Evolutionary conservation across 148 eudicot genomes (phyloP).

Genomic region (Rhododendron griersonianum): DNA sequence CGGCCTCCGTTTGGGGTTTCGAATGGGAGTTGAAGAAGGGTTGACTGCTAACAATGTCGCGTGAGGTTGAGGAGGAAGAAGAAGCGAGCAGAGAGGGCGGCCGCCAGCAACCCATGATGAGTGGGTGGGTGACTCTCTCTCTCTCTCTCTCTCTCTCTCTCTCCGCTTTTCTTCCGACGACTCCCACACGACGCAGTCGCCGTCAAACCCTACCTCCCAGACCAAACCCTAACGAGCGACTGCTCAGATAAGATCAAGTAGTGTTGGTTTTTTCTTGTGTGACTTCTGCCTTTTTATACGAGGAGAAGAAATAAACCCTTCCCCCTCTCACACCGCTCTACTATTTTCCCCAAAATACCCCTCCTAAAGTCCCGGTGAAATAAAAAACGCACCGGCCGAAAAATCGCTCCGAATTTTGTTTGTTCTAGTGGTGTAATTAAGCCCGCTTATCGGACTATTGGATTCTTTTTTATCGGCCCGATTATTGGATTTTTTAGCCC

Average conservation of each 20-base stretch:
- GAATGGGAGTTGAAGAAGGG: background rate
- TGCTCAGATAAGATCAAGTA: slow-evolving; percentile 56
- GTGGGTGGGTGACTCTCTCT: background rate
- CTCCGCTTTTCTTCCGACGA: background rate
- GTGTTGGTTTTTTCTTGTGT: background rate
- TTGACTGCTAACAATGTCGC: background rate
- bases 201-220: background rate
- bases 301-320: too few species aligned
- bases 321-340: too few species aligned
- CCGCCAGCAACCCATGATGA: slow-evolving; percentile 15
- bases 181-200: too few species aligned
- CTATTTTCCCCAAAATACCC: too few species aligned
- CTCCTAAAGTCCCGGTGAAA: too few species aligned
- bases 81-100: slow-evolving; percentile 7
- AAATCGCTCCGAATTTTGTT: too few species aligned
- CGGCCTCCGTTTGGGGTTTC: background rate
- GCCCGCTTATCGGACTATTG: too few species aligned
- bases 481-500: background rate
- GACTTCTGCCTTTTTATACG: background rate
- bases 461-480: too few species aligned
- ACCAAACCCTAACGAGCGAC: background rate
- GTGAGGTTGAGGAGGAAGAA: background rate
- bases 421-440: too few species aligned
- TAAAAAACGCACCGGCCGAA: too few species aligned
- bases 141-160: background rate